phyloP scores from a whole-genome alignment of 2,329 filamentous ascomycete genomes.

The Xylaria digitata region DNA sequence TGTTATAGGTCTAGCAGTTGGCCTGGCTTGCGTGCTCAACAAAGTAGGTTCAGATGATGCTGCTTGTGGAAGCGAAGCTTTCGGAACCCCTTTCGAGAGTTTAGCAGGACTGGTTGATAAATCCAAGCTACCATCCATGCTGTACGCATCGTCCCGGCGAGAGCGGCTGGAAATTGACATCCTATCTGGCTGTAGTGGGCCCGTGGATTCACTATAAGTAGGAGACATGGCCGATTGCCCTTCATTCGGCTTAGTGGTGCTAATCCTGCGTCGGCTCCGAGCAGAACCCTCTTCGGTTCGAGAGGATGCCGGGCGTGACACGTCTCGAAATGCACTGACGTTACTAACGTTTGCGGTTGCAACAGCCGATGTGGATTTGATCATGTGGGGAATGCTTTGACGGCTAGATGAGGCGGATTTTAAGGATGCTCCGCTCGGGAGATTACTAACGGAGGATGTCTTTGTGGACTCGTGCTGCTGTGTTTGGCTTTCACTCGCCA shows the following conservation, averaged over 20 bases:
- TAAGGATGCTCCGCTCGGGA: constrained; percentile 51
- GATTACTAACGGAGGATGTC: constrained; percentile 60
- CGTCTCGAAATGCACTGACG: constrained; percentile 61
- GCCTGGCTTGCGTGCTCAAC: constrained; percentile 45
- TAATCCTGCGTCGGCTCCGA: constrained; percentile 54
- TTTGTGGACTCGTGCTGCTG: constrained; percentile 59
- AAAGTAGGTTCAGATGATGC: constrained; percentile 50
- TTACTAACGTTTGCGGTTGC: constrained; percentile 63
- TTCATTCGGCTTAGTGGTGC: constrained; percentile 57
- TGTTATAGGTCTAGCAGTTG: constrained; percentile 52
- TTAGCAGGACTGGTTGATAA: constrained; percentile 59
- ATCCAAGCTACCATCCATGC: constrained; percentile 59
- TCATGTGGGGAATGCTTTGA: constrained; percentile 50
- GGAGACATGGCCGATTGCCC: constrained; percentile 53
- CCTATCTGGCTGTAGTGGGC: constrained; percentile 48
- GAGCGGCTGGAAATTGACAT: constrained; percentile 45
- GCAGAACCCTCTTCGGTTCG: constrained; percentile 59
- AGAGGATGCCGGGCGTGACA: constrained; percentile 54
- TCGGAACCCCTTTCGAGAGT: constrained; percentile 36
- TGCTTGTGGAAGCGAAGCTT: constrained; percentile 47
- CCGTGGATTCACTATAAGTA: constrained; percentile 54
- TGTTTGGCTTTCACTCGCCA: constrained; percentile 56
- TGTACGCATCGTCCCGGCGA: constrained; percentile 58
- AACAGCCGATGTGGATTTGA: constrained; percentile 56
- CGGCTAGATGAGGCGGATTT: constrained; percentile 57